Evolutionary conservation across 2,329 filamentous ascomycete species (phyloP).

Genomic region (Phaeosphaeria sp.): DNA sequence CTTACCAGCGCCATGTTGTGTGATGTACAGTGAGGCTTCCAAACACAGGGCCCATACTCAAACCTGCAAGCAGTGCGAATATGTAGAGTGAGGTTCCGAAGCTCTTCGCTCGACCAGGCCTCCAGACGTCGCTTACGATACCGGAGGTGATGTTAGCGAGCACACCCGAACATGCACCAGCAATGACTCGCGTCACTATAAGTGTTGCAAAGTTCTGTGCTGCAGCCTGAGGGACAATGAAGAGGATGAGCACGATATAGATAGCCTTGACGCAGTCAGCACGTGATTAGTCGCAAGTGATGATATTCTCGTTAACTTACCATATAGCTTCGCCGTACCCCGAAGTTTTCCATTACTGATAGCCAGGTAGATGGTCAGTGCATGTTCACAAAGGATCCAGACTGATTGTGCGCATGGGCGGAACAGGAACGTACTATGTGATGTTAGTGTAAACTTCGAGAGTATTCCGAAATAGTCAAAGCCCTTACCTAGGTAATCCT

Average conservation of each 20-base stretch:
- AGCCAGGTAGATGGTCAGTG: neutral
- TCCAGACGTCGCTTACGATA: constrained; percentile 48
- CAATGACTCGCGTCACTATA: constrained; percentile 53
- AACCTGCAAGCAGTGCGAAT: constrained; percentile 51
- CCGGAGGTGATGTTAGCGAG: constrained; percentile 50
- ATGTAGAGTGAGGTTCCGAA: constrained; percentile 54
- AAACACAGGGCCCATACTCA: constrained; percentile 54
- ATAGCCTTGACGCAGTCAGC: constrained; percentile 22
- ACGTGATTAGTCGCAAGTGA: too few species aligned
- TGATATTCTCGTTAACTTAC: neutral
- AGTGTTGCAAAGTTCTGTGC: constrained; percentile 55
- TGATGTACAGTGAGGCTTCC: constrained; percentile 49
- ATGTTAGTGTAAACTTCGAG: neutral
- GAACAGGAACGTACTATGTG: neutral
- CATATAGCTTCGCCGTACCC: constrained; percentile 54
- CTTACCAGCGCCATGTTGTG: constrained; percentile 52
- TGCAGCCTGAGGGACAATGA: constrained; percentile 51
- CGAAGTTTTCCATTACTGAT: constrained; percentile 52
- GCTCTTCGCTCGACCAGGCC: constrained; percentile 47
- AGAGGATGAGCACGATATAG: constrained; percentile 51
- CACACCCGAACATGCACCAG: constrained; percentile 52
- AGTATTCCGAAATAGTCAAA: neutral
- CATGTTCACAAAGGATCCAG: neutral
- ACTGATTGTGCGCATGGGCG: neutral
- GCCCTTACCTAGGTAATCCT: constrained; percentile 39